A percentile compares a stretch with the other conserved stretches of the same genome.
phyloP scores from a whole-genome alignment of 1,139 yeast genomes.

The Debaryomyces coudertii region DNA sequence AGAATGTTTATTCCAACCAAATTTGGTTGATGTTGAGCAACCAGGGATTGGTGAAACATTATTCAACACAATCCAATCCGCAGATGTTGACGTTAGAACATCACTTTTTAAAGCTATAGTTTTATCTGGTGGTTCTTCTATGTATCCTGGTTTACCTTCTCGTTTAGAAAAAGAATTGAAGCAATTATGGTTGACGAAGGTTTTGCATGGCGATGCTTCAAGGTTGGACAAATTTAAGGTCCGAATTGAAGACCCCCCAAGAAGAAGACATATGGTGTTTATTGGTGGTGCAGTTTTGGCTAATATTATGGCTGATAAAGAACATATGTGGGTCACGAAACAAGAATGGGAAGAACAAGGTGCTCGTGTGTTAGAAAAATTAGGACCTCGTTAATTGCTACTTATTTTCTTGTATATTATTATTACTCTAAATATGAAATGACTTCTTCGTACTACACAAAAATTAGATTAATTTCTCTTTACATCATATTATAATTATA shows the following conservation, averaged over 20 bases:
- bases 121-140: conserved; percentile 94
- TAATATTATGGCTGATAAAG: conserved; percentile 96
- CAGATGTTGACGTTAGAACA: conserved; percentile 91
- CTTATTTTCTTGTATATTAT: conserved; percentile 8
- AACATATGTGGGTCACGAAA: conserved; percentile 95
- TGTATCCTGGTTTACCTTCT: conserved; percentile 98
- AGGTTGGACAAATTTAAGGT: conserved; percentile 92
- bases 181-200: conserved; percentile 92
- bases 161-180: conserved; percentile 93
- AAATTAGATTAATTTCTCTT: conserved; percentile 2
- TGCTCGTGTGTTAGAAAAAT: conserved; percentile 76
- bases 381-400: conserved; percentile 79
- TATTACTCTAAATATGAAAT: conserved; percentile 2
- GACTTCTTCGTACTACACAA: neutral
- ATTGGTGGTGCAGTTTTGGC: conserved; percentile 99
- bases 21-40: conserved; percentile 94
- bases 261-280: conserved; percentile 98
- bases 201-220: conserved; percentile 82
- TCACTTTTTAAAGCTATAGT: conserved; percentile 91
- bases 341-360: conserved; percentile 99
- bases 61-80: conserved; percentile 89
- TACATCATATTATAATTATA: too few species aligned
- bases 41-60: conserved; percentile 94
- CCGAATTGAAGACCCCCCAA: conserved; percentile 97
- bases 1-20: conserved; percentile 96